Evolutionary conservation across 441 rosid genomes (phyloP), one percentile per base, ranked within the genome.

Genomic region (Geranium incanum): DNA sequence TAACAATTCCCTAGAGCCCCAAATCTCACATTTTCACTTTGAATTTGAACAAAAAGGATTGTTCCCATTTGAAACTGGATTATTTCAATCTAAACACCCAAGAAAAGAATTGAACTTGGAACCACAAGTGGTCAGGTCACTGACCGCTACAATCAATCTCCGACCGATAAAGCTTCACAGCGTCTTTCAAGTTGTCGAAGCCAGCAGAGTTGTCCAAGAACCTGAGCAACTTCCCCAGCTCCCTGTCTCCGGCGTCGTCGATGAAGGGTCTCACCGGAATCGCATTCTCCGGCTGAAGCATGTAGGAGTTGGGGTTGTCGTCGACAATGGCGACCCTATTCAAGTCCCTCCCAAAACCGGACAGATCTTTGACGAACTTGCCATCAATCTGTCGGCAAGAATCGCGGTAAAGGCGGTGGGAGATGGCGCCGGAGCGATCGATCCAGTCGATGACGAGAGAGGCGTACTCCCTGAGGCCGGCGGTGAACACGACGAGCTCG

Each of bases 401-500:
- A 71, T 91, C 89, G 50, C 92, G 70, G 39, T 88, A 91, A 18
- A 85, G 79, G 74, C 92, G 79, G 66, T 86, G 82, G 0, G 90
- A 78, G 18, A 91, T 83, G 70, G 87, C 52, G 13, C 87, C 76
- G 43, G 80, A 71, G 2, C 69, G 77, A 67, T 91, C 97, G 19
- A 91, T 37, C 71, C 64, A 75, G 37, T 91, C 97, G 8, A 91
- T 83, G 18, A 91, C 93, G 9, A 84, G 67, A 0, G 96, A 84
- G 0, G 98, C 97, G 71, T 93, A 93, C 66, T 84, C 93, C 72
- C 71, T 80, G 1, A 91, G 68, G 5, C 97, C 97, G 36, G 98
- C 97, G 3, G 96, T 91, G 86, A 93, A 93, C 21, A 93, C 86
- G 66, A 89, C 98, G 75, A 91, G 74, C 68, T 89, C 96, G 39